Evolutionary conservation across 371 early-diverging fungal species (phyloP), one percentile per base, ranked within the genome.

Genomic region (Nematocida minor): DNA sequence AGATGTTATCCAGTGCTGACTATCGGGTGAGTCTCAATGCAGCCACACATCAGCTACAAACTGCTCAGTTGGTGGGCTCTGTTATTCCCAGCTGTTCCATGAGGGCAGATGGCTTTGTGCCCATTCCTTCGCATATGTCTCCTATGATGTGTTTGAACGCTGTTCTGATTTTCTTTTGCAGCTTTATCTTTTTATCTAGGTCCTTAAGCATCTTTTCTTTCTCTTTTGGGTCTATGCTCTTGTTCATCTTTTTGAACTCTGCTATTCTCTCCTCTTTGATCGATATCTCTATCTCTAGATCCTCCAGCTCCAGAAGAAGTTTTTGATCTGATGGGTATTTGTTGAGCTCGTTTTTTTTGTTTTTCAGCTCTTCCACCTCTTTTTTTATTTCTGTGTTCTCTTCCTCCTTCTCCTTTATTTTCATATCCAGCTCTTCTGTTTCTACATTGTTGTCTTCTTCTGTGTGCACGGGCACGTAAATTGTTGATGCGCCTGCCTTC

Each of bases 1-100:
- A n/a, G n/a, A n/a, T n/a, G n/a, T n/a, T n/a, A n/a, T n/a, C n/a
- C n/a, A n/a, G n/a, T n/a, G n/a, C n/a, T n/a, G n/a, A n/a, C n/a
- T n/a, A n/a, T n/a, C n/a, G n/a, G n/a, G n/a, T n/a, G n/a, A n/a
- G n/a, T n/a, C n/a, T n/a, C n/a, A n/a, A n/a, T n/a, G n/a, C n/a
- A n/a, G n/a, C n/a, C n/a, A n/a, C n/a, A n/a, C n/a, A n/a, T n/a
- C n/a, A n/a, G n/a, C n/a, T n/a, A n/a, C n/a, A n/a, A n/a, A n/a
- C n/a, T n/a, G n/a, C n/a, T n/a, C n/a, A n/a, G n/a, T n/a, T n/a
- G n/a, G n/a, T n/a, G n/a, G 57, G 57, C 48, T 29, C 3, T 18
- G 78, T 66, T 57, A 84, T 70, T 42, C 82, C 85, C 27, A 79
- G 6, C 22, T 80, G 82, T n/a, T 71, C 77, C 22, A 82, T 40